phyloP scores from a whole-genome alignment of 73 alveolate genomes.

The Stentor coeruleus region DNA sequence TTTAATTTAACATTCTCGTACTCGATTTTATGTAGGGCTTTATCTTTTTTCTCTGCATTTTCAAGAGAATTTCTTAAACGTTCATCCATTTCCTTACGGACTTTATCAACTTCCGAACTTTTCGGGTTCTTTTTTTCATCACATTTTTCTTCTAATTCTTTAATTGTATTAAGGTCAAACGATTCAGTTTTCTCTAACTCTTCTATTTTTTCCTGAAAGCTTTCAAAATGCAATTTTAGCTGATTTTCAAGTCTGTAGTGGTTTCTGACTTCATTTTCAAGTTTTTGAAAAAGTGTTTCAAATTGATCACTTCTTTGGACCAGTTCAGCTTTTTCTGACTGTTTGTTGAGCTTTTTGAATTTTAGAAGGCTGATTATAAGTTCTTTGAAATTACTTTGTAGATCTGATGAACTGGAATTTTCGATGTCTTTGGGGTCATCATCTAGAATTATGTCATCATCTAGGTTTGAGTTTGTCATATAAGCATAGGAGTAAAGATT shows the following conservation, averaged over 20 bases:
- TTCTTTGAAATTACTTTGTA: neutral
- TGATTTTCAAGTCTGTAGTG: slow-evolving; percentile 74
- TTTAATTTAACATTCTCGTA: neutral
- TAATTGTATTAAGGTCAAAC: neutral
- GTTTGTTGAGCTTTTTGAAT: neutral
- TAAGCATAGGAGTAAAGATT: neutral
- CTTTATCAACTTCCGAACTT: neutral
- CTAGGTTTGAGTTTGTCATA: neutral
- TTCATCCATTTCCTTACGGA: slow-evolving; percentile 9
- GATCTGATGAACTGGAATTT: neutral
- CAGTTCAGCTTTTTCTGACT: slow-evolving; percentile 16
- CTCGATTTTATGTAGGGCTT: slow-evolving; percentile 15
- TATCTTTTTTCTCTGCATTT: neutral
- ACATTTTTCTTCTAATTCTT: neutral
- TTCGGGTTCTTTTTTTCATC: neutral
- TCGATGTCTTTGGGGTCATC: neutral
- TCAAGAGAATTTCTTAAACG: neutral
- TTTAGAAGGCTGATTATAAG: neutral
- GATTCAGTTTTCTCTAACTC: slow-evolving; percentile 48
- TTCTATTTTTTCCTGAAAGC: slow-evolving; percentile 60
- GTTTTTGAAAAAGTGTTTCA: slow-evolving; percentile 49
- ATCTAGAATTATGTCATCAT: neutral
- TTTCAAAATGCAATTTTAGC: slow-evolving; percentile 79
- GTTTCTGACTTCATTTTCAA: slow-evolving; percentile 82
- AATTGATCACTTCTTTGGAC: slow-evolving; percentile 19